These are phyloP conservation scores for Cytospora schulzeri DNA, from an alignment of 2,329 filamentous ascomycete species.

Conservation along the genomic window DNA sequence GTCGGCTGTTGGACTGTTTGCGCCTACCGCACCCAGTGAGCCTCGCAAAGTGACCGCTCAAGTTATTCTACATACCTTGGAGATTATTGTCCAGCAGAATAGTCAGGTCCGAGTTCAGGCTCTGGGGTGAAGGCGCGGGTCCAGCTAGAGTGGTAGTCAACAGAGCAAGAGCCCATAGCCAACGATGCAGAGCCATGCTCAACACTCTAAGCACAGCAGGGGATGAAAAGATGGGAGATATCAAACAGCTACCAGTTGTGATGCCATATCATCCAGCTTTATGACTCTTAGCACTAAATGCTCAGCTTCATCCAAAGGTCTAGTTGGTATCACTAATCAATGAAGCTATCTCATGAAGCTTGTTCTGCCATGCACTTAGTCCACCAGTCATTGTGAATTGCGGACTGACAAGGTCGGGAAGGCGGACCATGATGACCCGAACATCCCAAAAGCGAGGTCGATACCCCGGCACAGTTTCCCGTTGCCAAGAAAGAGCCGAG, in stretches of 20 bases:
- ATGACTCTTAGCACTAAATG: too few species aligned
- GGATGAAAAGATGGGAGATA: not conserved
- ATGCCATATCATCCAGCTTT: not conserved
- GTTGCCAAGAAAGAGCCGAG: too few species aligned
- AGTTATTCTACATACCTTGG: conserved; percentile 35
- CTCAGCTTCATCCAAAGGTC: too few species aligned
- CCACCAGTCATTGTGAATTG: not conserved
- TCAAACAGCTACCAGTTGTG: not conserved
- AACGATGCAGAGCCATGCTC: conserved; percentile 22
- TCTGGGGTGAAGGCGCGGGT: conserved; percentile 38
- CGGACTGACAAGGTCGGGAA: not conserved
- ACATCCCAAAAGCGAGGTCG: not conserved
- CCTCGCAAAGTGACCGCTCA: too few species aligned
- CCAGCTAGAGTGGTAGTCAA: conserved; percentile 29
- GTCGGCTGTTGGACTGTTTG: conserved; percentile 36
- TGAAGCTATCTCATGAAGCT: too few species aligned
- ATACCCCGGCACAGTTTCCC: not conserved
- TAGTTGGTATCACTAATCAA: too few species aligned
- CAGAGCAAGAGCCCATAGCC: conserved; percentile 27
- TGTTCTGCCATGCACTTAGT: not conserved
- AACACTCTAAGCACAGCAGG: not conserved
- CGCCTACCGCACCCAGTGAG: conserved; percentile 33
- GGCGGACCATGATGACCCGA: not conserved
- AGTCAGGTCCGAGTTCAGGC: conserved; percentile 41
- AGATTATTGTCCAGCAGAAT: conserved; percentile 46